Evolutionary conservation across 2,329 filamentous ascomycete species (phyloP), one percentile per base, ranked within the genome.

Genomic region (Colletotrichum australisinense): DNA sequence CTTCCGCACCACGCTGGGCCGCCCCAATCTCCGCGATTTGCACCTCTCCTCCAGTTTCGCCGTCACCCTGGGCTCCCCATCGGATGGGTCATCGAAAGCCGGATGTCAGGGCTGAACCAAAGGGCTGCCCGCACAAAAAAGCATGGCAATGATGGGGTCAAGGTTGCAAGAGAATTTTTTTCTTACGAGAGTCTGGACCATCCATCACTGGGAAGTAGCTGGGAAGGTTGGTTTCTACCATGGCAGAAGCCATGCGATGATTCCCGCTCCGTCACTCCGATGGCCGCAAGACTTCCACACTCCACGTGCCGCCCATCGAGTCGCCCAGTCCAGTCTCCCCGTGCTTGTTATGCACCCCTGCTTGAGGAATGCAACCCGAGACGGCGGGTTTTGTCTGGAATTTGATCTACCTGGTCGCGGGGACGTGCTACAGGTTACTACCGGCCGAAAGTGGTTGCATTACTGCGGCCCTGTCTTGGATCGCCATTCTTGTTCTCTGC

Each of bases 11-110:
- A 60, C 60, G 55, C 59, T 73, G 60, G 55, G 35, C 59, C 60
- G 55, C 67, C 56, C 67, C 67, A 73, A 73, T 73, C 70, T 73
- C 70, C 70, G 67, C 60, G 46, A 38, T 70, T 24, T 60, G 66
- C 42, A 59, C n/a, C 53, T 52, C 38, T 46, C 24, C 57, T 63
- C 57, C 69, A 38, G 65, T 52, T 69, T 58, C 59, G 59, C 32
- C 53, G 65, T 42, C 57, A 67, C 53, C 42, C 30, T 24, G 28
- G 55, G 49, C 52, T 49, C 28, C 70, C 70, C 59, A 24, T 42
- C 28, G 24, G 42, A 53, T 66, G 70, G 65, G 32, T 19, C 19
- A 52, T 42, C 24, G 57, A 59, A 24, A 26, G 35, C 38, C 58
- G 38, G 58, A 30, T 46, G 52, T 26, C 35, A 62, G 35, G 58